Percentiles rank a stretch among this genome's conserved stretches.
Conservation (phyloP, 2,329 filamentous ascomycete species). For the Trichophyton benhamiae region DNA sequence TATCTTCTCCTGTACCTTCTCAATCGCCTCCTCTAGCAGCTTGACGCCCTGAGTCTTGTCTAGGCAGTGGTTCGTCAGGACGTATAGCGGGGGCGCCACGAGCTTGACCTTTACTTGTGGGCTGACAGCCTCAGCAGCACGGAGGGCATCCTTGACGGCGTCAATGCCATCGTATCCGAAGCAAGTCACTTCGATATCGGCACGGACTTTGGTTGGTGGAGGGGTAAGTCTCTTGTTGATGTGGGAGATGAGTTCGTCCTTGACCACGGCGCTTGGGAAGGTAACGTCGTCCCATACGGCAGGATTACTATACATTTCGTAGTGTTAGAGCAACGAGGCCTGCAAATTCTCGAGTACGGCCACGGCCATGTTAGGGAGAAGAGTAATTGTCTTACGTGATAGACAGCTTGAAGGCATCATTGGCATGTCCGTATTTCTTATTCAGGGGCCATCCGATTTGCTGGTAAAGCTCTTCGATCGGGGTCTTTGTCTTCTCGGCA, state of each 20-base stretch:
- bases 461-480: conserved; percentile 92
- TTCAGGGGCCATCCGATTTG: conserved; percentile 93
- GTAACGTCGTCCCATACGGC: conserved; percentile 89
- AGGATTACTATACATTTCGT: conserved; percentile 54
- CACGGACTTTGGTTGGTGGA: conserved; percentile 96
- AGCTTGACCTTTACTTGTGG: conserved; percentile 97
- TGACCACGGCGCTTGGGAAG: conserved; percentile 75
- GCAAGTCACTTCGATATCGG: conserved; percentile 92
- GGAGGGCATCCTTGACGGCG: conserved; percentile 84
- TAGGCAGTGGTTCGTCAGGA: conserved; percentile 86
- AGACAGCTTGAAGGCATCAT: conserved; percentile 97
- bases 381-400: conserved; percentile 58
- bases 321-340: background rate
- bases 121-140: conserved; percentile 85
- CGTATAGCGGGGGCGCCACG: conserved; percentile 93
- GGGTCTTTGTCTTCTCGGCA: conserved; percentile 85
- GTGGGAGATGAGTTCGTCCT: conserved; percentile 83
- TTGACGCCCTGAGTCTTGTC: conserved; percentile 82
- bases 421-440: conserved; percentile 91
- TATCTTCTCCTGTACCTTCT: conserved; percentile 73
- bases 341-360: background rate
- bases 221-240: conserved; percentile 95
- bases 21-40: conserved; percentile 76
- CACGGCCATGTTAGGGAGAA: too few species aligned
- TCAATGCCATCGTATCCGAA: conserved; percentile 97